phyloP scores from a whole-genome alignment of 1,284 basidiomycete species.

The Phlebopus sp. region DNA sequence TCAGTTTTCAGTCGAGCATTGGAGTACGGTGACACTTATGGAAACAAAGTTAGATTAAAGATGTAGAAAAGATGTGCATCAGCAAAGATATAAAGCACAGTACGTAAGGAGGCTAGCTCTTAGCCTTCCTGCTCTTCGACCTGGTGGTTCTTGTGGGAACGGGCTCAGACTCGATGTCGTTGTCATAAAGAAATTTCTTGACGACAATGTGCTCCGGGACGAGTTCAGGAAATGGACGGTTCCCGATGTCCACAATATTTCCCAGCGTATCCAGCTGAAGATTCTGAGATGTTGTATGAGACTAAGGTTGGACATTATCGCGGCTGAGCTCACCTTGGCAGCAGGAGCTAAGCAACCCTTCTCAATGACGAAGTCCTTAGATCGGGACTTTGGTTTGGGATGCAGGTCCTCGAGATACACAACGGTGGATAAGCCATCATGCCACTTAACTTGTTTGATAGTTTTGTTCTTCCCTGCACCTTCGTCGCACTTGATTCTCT shows the following conservation, averaged over 20 bases:
- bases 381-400: slow-evolving; percentile 43
- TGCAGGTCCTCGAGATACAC: slow-evolving; percentile 61
- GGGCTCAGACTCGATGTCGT: slow-evolving; percentile 51
- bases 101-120: slow-evolving; percentile 20
- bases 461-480: slow-evolving; percentile 32
- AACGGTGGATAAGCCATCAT: slow-evolving; percentile 62
- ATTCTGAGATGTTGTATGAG: slow-evolving; percentile 40
- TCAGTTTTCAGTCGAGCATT: not conserved
- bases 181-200: slow-evolving; percentile 81
- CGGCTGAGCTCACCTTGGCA: slow-evolving; percentile 52
- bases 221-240: slow-evolving; percentile 56
- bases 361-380: slow-evolving; percentile 38
- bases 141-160: slow-evolving; percentile 48
- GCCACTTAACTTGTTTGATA: slow-evolving; percentile 74
- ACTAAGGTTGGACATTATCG: slow-evolving; percentile 1
- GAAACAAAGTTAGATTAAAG: slow-evolving; percentile 34
- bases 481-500: slow-evolving; percentile 37
- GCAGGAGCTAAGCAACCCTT: slow-evolving; percentile 67
- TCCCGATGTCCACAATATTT: slow-evolving; percentile 63
- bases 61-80: slow-evolving; percentile 13
- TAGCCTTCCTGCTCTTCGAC: slow-evolving; percentile 43
- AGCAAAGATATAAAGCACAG: slow-evolving; percentile 17
- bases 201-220: slow-evolving; percentile 68
- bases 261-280: slow-evolving; percentile 71
- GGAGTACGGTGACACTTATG: slow-evolving; percentile 4